These are phyloP conservation scores for Hypomyces rosellus DNA, from an alignment of 2,329 filamentous ascomycete genomes.

Conservation along the genomic window DNA sequence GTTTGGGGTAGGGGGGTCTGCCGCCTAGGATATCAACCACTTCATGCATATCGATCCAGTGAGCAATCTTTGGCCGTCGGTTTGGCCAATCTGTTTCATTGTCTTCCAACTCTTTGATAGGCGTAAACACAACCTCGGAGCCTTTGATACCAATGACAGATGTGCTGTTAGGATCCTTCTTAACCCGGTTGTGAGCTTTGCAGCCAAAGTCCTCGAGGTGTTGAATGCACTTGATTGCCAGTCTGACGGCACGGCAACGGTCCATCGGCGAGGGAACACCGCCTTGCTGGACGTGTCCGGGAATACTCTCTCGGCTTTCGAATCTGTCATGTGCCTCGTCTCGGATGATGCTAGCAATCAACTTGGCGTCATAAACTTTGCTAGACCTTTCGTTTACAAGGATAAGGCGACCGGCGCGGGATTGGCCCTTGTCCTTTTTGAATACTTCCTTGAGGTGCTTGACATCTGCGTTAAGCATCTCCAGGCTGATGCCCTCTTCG, in stretches of 20 bases:
- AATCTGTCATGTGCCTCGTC: conserved; percentile 90
- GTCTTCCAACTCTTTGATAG: conserved; percentile 74
- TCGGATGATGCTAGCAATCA: conserved; percentile 92
- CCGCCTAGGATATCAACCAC: conserved; percentile 82
- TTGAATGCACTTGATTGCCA: conserved; percentile 91
- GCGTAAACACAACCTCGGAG: conserved; percentile 79
- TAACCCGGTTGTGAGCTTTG: conserved; percentile 59
- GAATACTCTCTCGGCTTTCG: conserved; percentile 84
- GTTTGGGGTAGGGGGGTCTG: conserved; percentile 48
- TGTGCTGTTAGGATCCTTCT: conserved; percentile 64
- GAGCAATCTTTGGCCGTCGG: conserved; percentile 73
- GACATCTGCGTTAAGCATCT: conserved; percentile 89
- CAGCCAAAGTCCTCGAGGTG: conserved; percentile 75
- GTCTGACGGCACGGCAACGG: conserved; percentile 80
- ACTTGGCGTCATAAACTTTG: conserved; percentile 81
- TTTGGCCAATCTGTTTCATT: conserved; percentile 91
- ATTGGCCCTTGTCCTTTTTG: conserved; percentile 76
- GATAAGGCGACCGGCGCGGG: conserved; percentile 85
- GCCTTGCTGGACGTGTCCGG: conserved; percentile 91
- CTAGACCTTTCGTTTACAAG: conserved; percentile 96
- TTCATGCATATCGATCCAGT: conserved; percentile 76
- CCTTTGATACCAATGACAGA: conserved; percentile 90
- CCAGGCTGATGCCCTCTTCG: conserved; percentile 88
- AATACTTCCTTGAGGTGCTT: conserved; percentile 83
- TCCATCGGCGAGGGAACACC: conserved; percentile 94